Conservation (phyloP, 2,329 filamentous ascomycete genomes). For the Curvularia spicifera region DNA sequence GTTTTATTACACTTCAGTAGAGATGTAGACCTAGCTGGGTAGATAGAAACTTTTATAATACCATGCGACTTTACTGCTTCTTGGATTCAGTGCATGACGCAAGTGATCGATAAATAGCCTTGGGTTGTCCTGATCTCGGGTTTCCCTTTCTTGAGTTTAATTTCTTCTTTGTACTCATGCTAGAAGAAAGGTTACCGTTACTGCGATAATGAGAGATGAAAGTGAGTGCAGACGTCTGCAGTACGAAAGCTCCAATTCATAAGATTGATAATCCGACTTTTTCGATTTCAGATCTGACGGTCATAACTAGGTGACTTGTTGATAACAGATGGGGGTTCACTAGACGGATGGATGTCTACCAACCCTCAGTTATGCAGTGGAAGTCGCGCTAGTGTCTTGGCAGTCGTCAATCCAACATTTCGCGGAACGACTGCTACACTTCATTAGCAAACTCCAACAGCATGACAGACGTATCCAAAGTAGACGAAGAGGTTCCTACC, state of each 20-base stretch:
- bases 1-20: neutral
- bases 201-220: neutral
- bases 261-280: neutral
- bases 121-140: no score
- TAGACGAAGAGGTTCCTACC: conserved; percentile 10
- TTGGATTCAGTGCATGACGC: neutral
- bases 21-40: neutral
- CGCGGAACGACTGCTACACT: conserved; percentile 4
- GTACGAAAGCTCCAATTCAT: no score
- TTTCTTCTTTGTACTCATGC: neutral
- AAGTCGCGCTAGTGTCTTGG: conserved; percentile 25
- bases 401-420: conserved; percentile 24
- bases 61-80: neutral
- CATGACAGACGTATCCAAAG: conserved; percentile 31
- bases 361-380: neutral
- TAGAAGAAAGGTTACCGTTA: neutral
- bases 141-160: neutral
- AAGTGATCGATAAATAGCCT: neutral
- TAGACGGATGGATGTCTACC: neutral
- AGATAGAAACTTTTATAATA: neutral
- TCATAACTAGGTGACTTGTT: neutral
- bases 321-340: neutral
- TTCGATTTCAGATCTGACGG: neutral
- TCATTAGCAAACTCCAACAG: conserved; percentile 10
- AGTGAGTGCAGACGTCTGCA: neutral